Base-by-base conservation (phyloP, 1,284 basidiomycete genomes). In the Ustilago trichophora region DNA sequence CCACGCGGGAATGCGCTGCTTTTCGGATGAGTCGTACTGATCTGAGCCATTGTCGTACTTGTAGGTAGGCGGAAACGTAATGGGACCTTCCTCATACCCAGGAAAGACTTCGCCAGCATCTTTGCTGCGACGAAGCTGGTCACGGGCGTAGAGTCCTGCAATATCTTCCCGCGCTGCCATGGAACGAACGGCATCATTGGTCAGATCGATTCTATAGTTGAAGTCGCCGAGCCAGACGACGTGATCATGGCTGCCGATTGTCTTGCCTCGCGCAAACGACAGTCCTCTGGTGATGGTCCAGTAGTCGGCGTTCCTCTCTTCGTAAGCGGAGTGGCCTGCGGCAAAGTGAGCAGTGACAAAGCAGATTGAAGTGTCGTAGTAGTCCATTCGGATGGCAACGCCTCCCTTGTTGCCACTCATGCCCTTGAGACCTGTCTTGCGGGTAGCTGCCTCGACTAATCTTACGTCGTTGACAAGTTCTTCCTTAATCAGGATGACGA, bases 301-400 rank as follows among this genome's bases (percentile, higher is more conserved):
- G 76, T 94, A 98, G 82, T 99, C 96, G 25, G 88, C 87, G 76
- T 98, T 95, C 15, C 96, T 87, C 80, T 98, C 95, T 19, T 90
- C 89, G 10, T 91, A 85, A 74, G 95, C 96, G 6, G 85, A 81
- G 75, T 95, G 93, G 4, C 96, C 96, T 6, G 96, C 94, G 13
- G 96, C 93, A 40, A 98, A 86, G 82, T 98, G 96, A 0, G 92
- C 91, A 0, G 95, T 97, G 73, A 99, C 84, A 83, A 98, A 93
- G 83, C 96, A 98, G 75, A 98, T 89, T 41, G 87, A 90, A 6
- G 93, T 91, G 78, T 96, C 93, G 74, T 90, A 87, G 72, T 92
- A 90, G 35, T 97, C 90, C 57, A 99, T 85, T 18, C 96, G 89
- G 69, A 99, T 91, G 3, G 90, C 93, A 7, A 96, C 91, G 10